phyloP scores from a whole-genome alignment of 202 grass and related monocot genomes.

The Panicum virgatum region DNA sequence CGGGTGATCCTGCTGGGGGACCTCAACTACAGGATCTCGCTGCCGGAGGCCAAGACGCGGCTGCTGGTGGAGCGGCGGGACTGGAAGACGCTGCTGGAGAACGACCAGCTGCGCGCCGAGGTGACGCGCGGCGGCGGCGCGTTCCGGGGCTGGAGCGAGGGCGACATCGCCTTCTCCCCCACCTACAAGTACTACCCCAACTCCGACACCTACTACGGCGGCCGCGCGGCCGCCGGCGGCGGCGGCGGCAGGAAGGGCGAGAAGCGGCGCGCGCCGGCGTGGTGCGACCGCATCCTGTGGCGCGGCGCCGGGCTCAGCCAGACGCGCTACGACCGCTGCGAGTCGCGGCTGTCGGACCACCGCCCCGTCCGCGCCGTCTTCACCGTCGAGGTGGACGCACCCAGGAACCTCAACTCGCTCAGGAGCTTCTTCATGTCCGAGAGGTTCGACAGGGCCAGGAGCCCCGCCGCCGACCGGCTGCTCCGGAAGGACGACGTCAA shows the following conservation, averaged over 20 bases:
- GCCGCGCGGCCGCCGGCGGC: not conserved
- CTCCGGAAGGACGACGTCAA: constrained; percentile 20
- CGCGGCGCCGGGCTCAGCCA: constrained; percentile 62
- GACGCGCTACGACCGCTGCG: constrained; percentile 60
- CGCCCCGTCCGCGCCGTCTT: constrained; percentile 79
- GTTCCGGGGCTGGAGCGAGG: constrained; percentile 80
- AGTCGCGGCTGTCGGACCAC: constrained; percentile 79
- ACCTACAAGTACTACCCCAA: constrained; percentile 88
- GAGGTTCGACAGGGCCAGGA: constrained; percentile 44
- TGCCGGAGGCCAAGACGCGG: constrained; percentile 72
- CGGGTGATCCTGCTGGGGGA: constrained; percentile 83
- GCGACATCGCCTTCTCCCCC: constrained; percentile 64
- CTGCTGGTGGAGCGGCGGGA: constrained; percentile 63
- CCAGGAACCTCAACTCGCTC: constrained; percentile 62
- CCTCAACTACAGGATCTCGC: constrained; percentile 90
- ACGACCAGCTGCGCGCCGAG: constrained; percentile 79
- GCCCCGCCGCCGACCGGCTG: not conserved
- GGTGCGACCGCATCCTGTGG: constrained; percentile 93
- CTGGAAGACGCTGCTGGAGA: constrained; percentile 73
- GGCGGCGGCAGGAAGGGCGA: constrained; percentile 27
- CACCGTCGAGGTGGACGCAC: constrained; percentile 53
- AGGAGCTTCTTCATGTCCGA: constrained; percentile 82
- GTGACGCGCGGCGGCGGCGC: constrained; percentile 34
- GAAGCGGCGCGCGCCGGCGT: constrained; percentile 83
- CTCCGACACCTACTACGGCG: constrained; percentile 74